phyloP scores from a whole-genome alignment of 768 basidiomycete genomes.

The Leucocoprinus birnbaumii region DNA sequence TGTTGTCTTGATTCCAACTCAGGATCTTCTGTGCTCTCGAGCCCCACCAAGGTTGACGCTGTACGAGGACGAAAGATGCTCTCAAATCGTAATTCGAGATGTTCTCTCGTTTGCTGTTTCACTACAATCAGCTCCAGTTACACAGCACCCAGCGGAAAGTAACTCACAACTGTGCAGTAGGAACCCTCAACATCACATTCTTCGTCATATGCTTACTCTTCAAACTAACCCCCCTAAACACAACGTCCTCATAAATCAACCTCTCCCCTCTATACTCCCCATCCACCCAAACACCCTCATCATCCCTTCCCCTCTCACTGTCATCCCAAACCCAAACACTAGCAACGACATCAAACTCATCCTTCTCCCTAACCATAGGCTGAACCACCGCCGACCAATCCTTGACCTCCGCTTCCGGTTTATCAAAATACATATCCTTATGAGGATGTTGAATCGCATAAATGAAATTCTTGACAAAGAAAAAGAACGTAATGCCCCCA shows the following conservation, averaged over 20 bases:
- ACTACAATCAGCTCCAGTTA: not conserved
- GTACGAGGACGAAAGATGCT: slow-evolving; percentile 31
- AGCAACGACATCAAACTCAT: slow-evolving; percentile 17
- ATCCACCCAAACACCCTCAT: not conserved
- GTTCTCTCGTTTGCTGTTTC: slow-evolving; percentile 18
- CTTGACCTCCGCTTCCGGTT: not conserved
- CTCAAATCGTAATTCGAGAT: slow-evolving; percentile 31
- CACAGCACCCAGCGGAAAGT: not conserved
- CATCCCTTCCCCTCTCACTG: not conserved
- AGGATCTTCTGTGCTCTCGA: no score
- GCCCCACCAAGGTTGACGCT: slow-evolving; percentile 4
- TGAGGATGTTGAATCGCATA: slow-evolving; percentile 3
- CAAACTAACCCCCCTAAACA: slow-evolving; percentile 25
- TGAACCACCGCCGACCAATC: slow-evolving; percentile 14
- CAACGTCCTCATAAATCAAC: slow-evolving; percentile 23
- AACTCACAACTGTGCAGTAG: slow-evolving; percentile 29
- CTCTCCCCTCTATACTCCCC: slow-evolving; percentile 12
- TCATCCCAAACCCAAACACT: slow-evolving; percentile 17
- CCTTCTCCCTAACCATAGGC: slow-evolving; percentile 15
- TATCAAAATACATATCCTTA: not conserved
- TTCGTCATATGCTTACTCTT: slow-evolving; percentile 21
- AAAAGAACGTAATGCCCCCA: not conserved
- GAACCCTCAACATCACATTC: slow-evolving; percentile 23
- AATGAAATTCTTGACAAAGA: not conserved
- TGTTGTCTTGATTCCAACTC: no score